Conservation (phyloP, 139 green algal genomes). For the Chlorella sp. region DNA sequence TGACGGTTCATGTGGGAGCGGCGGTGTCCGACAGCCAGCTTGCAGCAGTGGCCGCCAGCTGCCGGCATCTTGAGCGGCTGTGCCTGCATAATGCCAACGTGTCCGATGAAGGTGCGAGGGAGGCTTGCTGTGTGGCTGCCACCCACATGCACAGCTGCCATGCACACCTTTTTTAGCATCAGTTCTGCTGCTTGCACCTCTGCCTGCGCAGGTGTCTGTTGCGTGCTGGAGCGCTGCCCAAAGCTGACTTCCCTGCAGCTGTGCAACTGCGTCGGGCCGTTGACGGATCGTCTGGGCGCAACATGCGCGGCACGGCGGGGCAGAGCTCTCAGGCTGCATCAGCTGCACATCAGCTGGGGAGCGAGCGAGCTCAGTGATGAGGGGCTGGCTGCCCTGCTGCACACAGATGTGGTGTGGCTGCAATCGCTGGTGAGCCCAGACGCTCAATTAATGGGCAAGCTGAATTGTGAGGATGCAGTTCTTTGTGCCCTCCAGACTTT, state of each 20-base stretch:
- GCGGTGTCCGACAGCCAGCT: neutral
- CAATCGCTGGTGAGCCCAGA: neutral
- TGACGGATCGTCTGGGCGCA: neutral
- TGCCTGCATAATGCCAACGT: neutral
- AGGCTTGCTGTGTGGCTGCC: neutral
- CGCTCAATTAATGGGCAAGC: no score
- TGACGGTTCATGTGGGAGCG: neutral
- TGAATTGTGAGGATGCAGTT: no score
- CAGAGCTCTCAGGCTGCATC: neutral
- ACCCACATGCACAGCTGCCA: no score
- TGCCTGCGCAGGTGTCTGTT: neutral
- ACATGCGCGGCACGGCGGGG: neutral
- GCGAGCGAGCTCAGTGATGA: neutral
- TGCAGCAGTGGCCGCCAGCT: neutral
- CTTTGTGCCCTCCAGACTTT: no score
- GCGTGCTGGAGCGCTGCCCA: neutral
- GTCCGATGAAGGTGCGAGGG: neutral
- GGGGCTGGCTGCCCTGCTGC: neutral
- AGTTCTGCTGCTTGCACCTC: neutral
- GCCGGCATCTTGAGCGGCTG: neutral
- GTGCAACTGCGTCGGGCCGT: neutral
- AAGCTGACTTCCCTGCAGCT: constrained; percentile 1
- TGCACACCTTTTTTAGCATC: no score
- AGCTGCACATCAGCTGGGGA: neutral
- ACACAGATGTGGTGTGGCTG: neutral